Evolutionary conservation across 2,329 filamentous ascomycete species (phyloP), one percentile per base, ranked within the genome.

Genomic region (Volutella citrinella): DNA sequence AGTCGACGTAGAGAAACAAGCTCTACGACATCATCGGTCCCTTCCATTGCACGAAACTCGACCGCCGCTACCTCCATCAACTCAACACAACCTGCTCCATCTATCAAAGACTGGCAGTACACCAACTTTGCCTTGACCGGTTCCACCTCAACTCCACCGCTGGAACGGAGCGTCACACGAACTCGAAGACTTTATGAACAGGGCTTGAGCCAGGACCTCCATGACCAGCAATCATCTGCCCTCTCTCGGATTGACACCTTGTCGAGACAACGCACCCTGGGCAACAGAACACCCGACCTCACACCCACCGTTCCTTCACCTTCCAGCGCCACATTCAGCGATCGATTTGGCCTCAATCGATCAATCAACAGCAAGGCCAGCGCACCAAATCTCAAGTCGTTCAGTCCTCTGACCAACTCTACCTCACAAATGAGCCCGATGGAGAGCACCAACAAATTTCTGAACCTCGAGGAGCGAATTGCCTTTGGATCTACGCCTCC

Each of bases 41-140:
- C 80, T 6, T 81, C 79, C 0, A 74, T 81, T 23, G 77, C 78
- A 17, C 81, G 87, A 18, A 82, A 79, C 35, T 96, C 91, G 0
- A 95, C 90, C 2, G 87, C 89, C 7, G 89, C 88, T 4, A 96
- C 89, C 0, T 96, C 91, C 0, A 70, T 94, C 31, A 79, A 82
- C n/a, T 95, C 89, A 1, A 56, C 59, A 14, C 87, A 91, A 40
- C 67, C 66, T 12, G 59, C 73, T 1, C 58, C 68, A 4, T 74
- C 76, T 2, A 34, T 68, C 18, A 78, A 72, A 42, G 76, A 80
- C 22, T 63, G 59, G 49, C 69, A 72, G 20, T 59, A 69, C 3
- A 51, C 60, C 9, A 55, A 64, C 14, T 52, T 61, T 0, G 55
- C 60, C 10, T 51, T 68, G 5, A 55, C 52, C 5, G 64, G 65